These are phyloP conservation scores for Bruguiera hainesii DNA, from an alignment of 441 rosid genomes.

Conservation along the genomic window DNA sequence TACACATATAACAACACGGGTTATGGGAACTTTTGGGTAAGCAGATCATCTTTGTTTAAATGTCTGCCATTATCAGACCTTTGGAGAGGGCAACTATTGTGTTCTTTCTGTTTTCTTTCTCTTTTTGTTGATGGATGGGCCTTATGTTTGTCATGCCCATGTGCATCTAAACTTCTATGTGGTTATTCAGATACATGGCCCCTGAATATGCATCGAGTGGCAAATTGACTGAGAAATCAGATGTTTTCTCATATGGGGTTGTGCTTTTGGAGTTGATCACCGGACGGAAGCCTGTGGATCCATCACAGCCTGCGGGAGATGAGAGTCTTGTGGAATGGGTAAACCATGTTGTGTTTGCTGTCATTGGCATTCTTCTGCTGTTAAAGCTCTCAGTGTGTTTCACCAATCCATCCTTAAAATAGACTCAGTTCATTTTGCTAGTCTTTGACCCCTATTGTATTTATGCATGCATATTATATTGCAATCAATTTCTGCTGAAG, in stretches of 20 bases:
- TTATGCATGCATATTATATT: conserved; percentile 5
- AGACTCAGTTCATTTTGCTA: background rate
- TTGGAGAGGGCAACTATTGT: background rate
- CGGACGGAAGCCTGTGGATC: conserved; percentile 90
- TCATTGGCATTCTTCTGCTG: conserved; percentile 5
- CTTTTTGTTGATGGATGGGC: conserved; percentile 13
- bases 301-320: conserved; percentile 81
- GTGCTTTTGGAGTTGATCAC: conserved; percentile 93
- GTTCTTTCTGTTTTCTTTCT: background rate
- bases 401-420: too few species aligned
- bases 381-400: background rate
- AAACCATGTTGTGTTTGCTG: conserved; percentile 17
- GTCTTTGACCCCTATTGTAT: background rate
- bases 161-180: conserved; percentile 13
- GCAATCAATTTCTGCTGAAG: conserved; percentile 5
- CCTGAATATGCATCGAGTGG: conserved; percentile 99
- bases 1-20: conserved; percentile 88
- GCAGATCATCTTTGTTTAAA: conserved; percentile 18
- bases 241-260: conserved; percentile 88
- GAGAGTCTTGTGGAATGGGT: conserved; percentile 99
- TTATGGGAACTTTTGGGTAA: conserved; percentile 99
- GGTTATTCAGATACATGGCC: conserved; percentile 76
- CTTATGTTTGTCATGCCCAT: background rate
- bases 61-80: background rate
- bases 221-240: conserved; percentile 93